Percentiles rank a stretch among this genome's conserved stretches.
Conservation (phyloP, 371 early-diverging fungal genomes). For the Dichotomocladium elegans region DNA sequence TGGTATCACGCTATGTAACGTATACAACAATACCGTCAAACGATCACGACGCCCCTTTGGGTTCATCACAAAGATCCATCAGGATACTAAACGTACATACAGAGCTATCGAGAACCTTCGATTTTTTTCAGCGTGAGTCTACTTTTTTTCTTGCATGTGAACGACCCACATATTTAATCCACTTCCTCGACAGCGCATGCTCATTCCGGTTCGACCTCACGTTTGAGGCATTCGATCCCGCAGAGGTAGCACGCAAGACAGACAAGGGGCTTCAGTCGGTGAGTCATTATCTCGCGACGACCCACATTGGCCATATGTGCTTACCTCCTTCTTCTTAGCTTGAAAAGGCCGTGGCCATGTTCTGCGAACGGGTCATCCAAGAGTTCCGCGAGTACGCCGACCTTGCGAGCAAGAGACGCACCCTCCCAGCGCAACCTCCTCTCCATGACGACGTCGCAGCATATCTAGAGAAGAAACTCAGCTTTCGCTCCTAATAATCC, state of each 20-base stretch:
- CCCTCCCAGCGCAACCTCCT: slow-evolving; percentile 13
- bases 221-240: slow-evolving; percentile 49
- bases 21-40: slow-evolving; percentile 54
- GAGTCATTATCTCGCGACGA: neutral
- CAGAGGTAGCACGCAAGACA: slow-evolving; percentile 55
- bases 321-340: slow-evolving; percentile 5
- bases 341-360: slow-evolving; percentile 11
- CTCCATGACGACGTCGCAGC: slow-evolving; percentile 8
- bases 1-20: slow-evolving; percentile 51
- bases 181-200: slow-evolving; percentile 40
- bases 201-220: slow-evolving; percentile 57
- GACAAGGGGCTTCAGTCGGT: slow-evolving; percentile 12
- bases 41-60: slow-evolving; percentile 64
- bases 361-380: slow-evolving; percentile 28
- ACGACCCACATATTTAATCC: neutral
- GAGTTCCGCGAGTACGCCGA: slow-evolving; percentile 23
- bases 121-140: slow-evolving; percentile 58
- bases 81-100: slow-evolving; percentile 54
- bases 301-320: no score
- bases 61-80: slow-evolving; percentile 54
- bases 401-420: neutral
- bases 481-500: no score
- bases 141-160: neutral
- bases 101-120: slow-evolving; percentile 60
- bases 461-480: slow-evolving; percentile 14